Percentiles rank a stretch among this genome's conserved stretches.
These are phyloP conservation scores for Rubia tinctorum DNA, from an alignment of 305 asterid genomes.

Conservation along the genomic window DNA sequence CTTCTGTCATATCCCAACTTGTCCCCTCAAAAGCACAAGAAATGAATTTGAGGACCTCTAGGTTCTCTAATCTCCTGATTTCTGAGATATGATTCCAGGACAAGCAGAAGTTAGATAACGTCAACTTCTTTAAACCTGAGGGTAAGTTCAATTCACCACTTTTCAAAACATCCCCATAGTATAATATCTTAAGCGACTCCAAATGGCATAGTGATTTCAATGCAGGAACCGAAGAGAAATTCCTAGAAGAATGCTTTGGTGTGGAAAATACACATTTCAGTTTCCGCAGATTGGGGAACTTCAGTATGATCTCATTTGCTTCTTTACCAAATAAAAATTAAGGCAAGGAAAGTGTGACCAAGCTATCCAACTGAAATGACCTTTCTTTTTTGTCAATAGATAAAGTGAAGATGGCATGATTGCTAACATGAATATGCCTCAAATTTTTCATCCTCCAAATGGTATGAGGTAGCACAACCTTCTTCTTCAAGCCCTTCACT, in stretches of 20 bases:
- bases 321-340: conserved; percentile 14
- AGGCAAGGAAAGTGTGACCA: conserved; percentile 19
- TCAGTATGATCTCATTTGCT: neutral
- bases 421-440: conserved; percentile 15
- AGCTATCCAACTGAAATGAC: conserved; percentile 2
- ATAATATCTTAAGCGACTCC: conserved; percentile 6
- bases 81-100: conserved; percentile 3
- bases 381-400: neutral
- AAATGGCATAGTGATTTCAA: neutral
- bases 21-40: conserved; percentile 12
- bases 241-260: neutral
- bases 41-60: conserved; percentile 15
- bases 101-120: conserved; percentile 7
- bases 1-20: conserved; percentile 12
- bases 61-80: conserved; percentile 9
- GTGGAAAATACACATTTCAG: conserved; percentile 8
- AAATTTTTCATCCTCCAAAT: conserved; percentile 11
- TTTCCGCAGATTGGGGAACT: conserved; percentile 18
- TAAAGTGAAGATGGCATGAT: neutral
- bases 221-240: neutral
- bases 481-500: conserved; percentile 12
- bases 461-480: conserved; percentile 8
- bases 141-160: conserved; percentile 8
- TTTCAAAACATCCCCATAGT: neutral
- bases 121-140: conserved; percentile 8